Evolutionary conservation across 495 filamentous ascomycete species (phyloP).

Genomic region (Podospora sp.): DNA sequence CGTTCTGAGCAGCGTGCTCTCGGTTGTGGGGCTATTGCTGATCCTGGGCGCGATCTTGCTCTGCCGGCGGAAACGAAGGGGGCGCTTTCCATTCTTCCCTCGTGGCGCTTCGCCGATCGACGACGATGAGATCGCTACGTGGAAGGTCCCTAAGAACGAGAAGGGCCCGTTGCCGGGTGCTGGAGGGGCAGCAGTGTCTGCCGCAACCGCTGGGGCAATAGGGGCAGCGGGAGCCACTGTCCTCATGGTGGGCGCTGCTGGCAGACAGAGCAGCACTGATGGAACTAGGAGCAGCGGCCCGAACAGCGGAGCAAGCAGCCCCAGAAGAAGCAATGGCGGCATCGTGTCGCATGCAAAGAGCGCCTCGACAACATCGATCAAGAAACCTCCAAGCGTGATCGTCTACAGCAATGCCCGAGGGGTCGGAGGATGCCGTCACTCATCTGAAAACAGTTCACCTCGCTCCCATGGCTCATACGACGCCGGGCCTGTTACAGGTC

Average conservation of each 20-base stretch:
- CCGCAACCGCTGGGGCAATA: slow-evolving; percentile 5
- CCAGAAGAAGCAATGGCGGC: slow-evolving; percentile 26
- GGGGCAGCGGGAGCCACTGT: slow-evolving; percentile 19
- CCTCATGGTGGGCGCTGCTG: background rate
- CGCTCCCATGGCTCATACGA: slow-evolving; percentile 31
- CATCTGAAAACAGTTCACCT: slow-evolving; percentile 41
- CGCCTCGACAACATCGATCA: slow-evolving; percentile 41
- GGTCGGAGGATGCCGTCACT: slow-evolving; percentile 31
- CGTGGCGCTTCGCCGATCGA: slow-evolving; percentile 53
- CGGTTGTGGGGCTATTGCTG: slow-evolving; percentile 39
- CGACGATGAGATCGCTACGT: slow-evolving; percentile 56
- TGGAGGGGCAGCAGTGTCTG: slow-evolving; percentile 23
- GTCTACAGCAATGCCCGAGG: slow-evolving; percentile 43
- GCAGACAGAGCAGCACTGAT: background rate
- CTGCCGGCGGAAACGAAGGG: slow-evolving; percentile 36
- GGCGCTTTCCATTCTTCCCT: slow-evolving; percentile 42
- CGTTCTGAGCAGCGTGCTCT: slow-evolving; percentile 46
- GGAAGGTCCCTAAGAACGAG: slow-evolving; percentile 43
- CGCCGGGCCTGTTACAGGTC: slow-evolving; percentile 22
- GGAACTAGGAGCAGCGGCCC: background rate
- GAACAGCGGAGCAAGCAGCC: background rate
- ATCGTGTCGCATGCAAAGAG: slow-evolving; percentile 38
- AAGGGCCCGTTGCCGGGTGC: slow-evolving; percentile 27
- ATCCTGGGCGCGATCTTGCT: slow-evolving; percentile 36
- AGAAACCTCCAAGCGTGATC: slow-evolving; percentile 49